A percentile compares a stretch with the other conserved stretches of the same genome.
Conservation (phyloP, 2,329 filamentous ascomycete genomes). For the Onygenales sp. region DNA sequence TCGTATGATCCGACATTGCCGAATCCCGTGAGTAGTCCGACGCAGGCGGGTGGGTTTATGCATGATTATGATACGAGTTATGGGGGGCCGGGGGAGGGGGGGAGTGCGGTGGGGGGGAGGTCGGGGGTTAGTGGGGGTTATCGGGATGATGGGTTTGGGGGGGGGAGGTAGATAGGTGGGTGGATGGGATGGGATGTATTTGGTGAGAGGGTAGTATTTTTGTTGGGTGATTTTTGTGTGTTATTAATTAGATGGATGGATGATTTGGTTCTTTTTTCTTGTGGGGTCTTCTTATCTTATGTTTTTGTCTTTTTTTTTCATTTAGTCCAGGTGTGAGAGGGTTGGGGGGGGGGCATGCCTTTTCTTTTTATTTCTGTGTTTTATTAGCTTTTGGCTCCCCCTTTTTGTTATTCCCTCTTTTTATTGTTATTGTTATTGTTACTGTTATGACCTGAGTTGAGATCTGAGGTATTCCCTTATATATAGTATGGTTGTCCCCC, state of each 20-base stretch:
- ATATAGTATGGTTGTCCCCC: no score
- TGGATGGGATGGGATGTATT: neutral
- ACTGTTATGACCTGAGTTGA: no score
- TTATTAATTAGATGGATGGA: slow-evolving; percentile 4
- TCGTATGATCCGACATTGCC: slow-evolving; percentile 29
- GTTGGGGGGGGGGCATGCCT: neutral
- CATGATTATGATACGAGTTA: slow-evolving; percentile 36
- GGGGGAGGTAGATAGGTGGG: neutral
- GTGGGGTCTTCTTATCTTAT: neutral
- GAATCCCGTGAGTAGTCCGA: slow-evolving; percentile 8
- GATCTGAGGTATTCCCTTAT: no score
- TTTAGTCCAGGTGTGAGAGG: no score
- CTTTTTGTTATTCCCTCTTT: slow-evolving; percentile 1
- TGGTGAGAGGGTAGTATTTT: no score
- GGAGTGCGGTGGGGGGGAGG: neutral
- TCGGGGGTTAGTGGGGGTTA: neutral
- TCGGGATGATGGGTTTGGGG: slow-evolving; percentile 2
- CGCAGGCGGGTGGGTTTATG: slow-evolving; percentile 20
- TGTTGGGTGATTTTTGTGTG: neutral
- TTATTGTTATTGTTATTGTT: neutral
- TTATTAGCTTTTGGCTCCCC: neutral
- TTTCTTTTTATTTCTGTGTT: neutral
- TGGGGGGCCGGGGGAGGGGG: slow-evolving; percentile 26
- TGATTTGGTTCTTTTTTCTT: neutral
- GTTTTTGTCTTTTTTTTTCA: neutral